phyloP scores from a whole-genome alignment of 2,329 filamentous ascomycete species.

The Cercospora beticola region DNA sequence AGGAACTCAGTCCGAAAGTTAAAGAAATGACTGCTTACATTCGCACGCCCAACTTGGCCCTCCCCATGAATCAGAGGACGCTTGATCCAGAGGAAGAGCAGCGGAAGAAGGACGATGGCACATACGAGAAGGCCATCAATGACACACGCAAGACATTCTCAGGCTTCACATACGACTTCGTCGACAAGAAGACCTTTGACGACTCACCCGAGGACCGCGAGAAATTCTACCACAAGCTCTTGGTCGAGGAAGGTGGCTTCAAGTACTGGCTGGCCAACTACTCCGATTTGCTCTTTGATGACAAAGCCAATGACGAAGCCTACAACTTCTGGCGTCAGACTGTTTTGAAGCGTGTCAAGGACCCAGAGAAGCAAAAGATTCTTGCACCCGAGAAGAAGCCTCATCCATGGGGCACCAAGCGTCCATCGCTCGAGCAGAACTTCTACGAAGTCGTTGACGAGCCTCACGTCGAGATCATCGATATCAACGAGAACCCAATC shows the following conservation, averaged over 20 bases:
- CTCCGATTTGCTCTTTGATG: slow-evolving; percentile 39
- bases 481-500: slow-evolving; percentile 45
- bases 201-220: slow-evolving; percentile 52
- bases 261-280: slow-evolving; percentile 42
- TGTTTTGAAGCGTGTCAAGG: slow-evolving; percentile 50
- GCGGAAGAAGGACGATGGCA: slow-evolving; percentile 47
- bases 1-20: slow-evolving; percentile 56
- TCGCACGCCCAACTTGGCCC: slow-evolving; percentile 60
- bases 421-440: slow-evolving; percentile 47
- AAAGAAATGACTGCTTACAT: slow-evolving; percentile 52
- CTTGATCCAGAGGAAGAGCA: slow-evolving; percentile 49
- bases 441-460: slow-evolving; percentile 47
- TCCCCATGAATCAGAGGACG: slow-evolving; percentile 58
- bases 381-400: slow-evolving; percentile 55
- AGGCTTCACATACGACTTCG: slow-evolving; percentile 60
- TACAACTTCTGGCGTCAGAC: slow-evolving; percentile 42
- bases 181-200: slow-evolving; percentile 48
- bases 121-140: slow-evolving; percentile 37
- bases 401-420: slow-evolving; percentile 52
- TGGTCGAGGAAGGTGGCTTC: slow-evolving; percentile 44
- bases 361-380: slow-evolving; percentile 51
- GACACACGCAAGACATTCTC: slow-evolving; percentile 45
- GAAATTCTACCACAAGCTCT: slow-evolving; percentile 38
- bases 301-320: slow-evolving; percentile 42
- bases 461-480: slow-evolving; percentile 43